These are phyloP conservation scores for Filosporella fistucella DNA, from an alignment of 495 filamentous ascomycete species.

Conservation along the genomic window DNA sequence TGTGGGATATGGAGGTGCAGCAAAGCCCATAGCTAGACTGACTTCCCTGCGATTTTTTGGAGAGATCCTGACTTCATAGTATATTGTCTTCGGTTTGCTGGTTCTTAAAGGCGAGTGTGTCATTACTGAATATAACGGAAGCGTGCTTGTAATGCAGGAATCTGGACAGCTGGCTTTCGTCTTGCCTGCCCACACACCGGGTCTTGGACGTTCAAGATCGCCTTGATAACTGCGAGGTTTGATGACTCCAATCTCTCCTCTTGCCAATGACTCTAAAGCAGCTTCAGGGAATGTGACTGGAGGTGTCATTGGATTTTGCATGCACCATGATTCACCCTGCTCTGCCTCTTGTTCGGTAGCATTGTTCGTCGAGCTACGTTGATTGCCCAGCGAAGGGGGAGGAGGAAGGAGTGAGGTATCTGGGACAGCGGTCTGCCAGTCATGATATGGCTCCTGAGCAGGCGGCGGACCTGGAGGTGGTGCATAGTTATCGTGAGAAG, in stretches of 20 bases:
- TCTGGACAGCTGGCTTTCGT: slow-evolving; percentile 36
- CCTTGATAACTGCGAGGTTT: slow-evolving; percentile 24
- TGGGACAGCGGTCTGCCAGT: slow-evolving; percentile 74
- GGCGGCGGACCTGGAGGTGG: slow-evolving; percentile 36
- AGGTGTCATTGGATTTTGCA: slow-evolving; percentile 52
- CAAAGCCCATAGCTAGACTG: slow-evolving; percentile 71
- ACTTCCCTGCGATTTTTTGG: slow-evolving; percentile 42
- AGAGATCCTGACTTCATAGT: slow-evolving; percentile 70
- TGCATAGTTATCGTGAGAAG: slow-evolving; percentile 24
- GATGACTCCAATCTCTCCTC: slow-evolving; percentile 21
- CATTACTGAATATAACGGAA: slow-evolving; percentile 71
- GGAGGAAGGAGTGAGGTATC: slow-evolving; percentile 80
- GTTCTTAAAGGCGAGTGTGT: slow-evolving; percentile 62
- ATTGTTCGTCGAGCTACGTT: slow-evolving; percentile 68
- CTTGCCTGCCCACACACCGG: slow-evolving; percentile 39
- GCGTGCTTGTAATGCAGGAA: slow-evolving; percentile 55
- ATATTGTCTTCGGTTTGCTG: slow-evolving; percentile 54
- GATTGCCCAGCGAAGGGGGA: slow-evolving; percentile 66
- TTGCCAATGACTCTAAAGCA: slow-evolving; percentile 21
- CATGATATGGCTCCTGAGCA: slow-evolving; percentile 42
- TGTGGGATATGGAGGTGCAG: slow-evolving; percentile 75
- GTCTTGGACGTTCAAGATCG: slow-evolving; percentile 25
- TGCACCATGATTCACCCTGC: slow-evolving; percentile 69
- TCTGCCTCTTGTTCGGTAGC: slow-evolving; percentile 64
- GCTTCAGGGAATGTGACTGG: slow-evolving; percentile 47